Base-by-base conservation (phyloP, 805 yeast species). In the Zygosaccharomyces rouxii region DNA sequence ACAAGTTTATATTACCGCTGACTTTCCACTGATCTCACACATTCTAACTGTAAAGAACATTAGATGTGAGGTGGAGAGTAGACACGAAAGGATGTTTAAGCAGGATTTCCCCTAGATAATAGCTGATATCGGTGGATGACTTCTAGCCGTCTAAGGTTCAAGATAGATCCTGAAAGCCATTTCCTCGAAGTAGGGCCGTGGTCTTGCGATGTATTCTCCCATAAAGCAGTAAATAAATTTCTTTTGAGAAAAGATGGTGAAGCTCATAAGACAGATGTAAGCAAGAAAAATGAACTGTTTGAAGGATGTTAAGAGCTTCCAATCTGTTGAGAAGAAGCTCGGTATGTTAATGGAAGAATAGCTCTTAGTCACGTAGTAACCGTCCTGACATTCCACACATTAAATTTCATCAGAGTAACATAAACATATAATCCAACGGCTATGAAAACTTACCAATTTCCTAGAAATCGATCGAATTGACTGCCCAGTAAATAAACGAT, bases 331-430 rank as follows among this genome's bases (percentile, higher is more conserved):
- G n/a, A n/a, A n/a, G n/a, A n/a, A n/a, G n/a, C n/a, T n/a, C n/a
- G n/a, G n/a, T n/a, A n/a, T n/a, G n/a, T n/a, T n/a, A 22, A 92
- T 73, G 1, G 97, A 87, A 2, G 96, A 87, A 19, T 81, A 86
- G 64, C 92, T 94, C 66, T 98, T 78, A 6, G 97, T 89, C 44
- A 90, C 90, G 62, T 76, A 89, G 66, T 89, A 90, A 57, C 83
- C 86, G 5, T 83, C 80, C 37, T 81, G 81, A 37, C 73, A 71
- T 38, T 66, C 55, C 16, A 85, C 68, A 53, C 58, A 54, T 54
- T 10, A 55, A 60, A 48, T 50, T 53, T 58, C 46, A 65, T 55
- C 35, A 63, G 42, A 40, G 55, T 60, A 28, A 62, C 25, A 62
- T 59, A 25, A 63, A 54, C 69, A 65, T 65, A 45, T 38, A 57